phyloP scores from a whole-genome alignment of 805 yeast genomes.

The Sporopachydermia lactativora region DNA sequence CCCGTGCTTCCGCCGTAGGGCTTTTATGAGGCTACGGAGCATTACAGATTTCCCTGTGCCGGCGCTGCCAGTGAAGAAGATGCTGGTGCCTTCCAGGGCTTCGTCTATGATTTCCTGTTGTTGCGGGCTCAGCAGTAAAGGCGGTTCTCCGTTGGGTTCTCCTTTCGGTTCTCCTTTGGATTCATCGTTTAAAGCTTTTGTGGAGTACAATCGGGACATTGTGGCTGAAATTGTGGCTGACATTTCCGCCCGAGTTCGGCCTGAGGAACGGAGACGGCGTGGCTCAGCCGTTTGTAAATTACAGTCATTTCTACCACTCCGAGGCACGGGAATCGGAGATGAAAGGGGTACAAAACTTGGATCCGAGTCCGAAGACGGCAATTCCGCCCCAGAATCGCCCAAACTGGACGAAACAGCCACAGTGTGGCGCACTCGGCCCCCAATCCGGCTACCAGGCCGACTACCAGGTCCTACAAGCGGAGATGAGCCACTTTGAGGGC shows the following conservation, averaged over 20 bases:
- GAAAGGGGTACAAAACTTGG: background rate
- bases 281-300: too few species aligned
- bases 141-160: background rate
- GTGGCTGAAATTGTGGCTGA: background rate
- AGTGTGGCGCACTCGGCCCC: background rate
- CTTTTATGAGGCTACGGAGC: constrained; percentile 50
- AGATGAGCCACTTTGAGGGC: background rate
- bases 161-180: background rate
- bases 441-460: background rate
- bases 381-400: background rate
- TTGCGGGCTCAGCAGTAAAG: constrained; percentile 24
- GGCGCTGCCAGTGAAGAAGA: constrained; percentile 95
- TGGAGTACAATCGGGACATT: background rate
- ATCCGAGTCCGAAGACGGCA: background rate
- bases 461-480: too few species aligned
- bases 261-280: background rate
- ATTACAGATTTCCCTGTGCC: constrained; percentile 96
- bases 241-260: background rate
- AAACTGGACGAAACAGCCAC: background rate
- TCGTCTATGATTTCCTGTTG: constrained; percentile 45
- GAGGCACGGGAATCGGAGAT: background rate
- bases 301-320: too few species aligned
- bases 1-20: constrained; percentile 30
- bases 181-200: background rate
- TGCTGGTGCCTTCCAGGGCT: constrained; percentile 47